Percentiles rank a stretch among this genome's conserved stretches.
These are phyloP conservation scores for Diplodia seriata DNA, from an alignment of 2,329 filamentous ascomycete species.

Conservation along the genomic window DNA sequence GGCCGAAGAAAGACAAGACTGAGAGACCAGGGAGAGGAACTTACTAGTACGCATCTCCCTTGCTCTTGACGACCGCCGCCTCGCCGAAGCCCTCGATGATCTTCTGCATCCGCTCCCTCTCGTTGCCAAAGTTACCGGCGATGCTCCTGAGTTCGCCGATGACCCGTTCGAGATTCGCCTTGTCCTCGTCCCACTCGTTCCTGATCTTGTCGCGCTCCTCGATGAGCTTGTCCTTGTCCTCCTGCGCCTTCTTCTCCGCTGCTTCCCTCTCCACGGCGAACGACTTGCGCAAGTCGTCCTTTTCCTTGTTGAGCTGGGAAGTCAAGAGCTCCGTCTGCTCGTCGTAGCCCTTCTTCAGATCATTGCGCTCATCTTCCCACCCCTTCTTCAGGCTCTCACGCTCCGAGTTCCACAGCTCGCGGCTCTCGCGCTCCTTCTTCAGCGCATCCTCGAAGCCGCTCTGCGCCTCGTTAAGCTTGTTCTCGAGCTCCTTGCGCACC, in stretches of 20 bases:
- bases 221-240: constrained; percentile 43
- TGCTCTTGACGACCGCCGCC: constrained; percentile 52
- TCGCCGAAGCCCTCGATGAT: constrained; percentile 53
- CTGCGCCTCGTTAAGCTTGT: constrained; percentile 46
- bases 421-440: constrained; percentile 55
- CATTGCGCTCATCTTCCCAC: constrained; percentile 59
- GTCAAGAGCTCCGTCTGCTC: constrained; percentile 58
- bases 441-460: constrained; percentile 55
- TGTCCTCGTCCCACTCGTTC: constrained; percentile 40
- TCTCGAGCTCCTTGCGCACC: constrained; percentile 53
- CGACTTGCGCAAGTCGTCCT: constrained; percentile 55
- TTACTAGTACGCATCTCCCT: constrained; percentile 55
- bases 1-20: background rate
- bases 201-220: constrained; percentile 47
- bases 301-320: constrained; percentile 45
- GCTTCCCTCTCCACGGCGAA: constrained; percentile 52
- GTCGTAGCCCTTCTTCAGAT: constrained; percentile 58
- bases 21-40: constrained; percentile 38
- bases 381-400: constrained; percentile 45
- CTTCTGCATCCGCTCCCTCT: constrained; percentile 52
- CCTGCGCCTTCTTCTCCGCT: constrained; percentile 44
- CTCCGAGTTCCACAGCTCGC: constrained; percentile 57
- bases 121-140: constrained; percentile 49
- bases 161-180: constrained; percentile 35
- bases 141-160: constrained; percentile 41